phyloP scores from a whole-genome alignment of 495 filamentous ascomycete genomes.

The Chaetomium cochliodes region DNA sequence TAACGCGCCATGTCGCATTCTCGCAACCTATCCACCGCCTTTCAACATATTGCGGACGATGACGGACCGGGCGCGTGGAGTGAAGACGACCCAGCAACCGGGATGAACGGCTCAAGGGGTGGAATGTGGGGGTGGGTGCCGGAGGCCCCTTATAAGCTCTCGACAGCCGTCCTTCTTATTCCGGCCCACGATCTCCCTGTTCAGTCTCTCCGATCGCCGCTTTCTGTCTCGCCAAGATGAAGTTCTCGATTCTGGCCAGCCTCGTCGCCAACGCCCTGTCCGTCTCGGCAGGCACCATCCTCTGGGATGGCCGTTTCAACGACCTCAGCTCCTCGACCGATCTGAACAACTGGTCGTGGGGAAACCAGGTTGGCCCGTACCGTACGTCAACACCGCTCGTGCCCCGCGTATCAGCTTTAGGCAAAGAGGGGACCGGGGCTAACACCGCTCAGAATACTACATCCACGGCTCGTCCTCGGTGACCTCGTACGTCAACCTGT shows the following conservation, averaged over 20 bases:
- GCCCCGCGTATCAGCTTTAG: neutral
- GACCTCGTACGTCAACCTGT: constrained; percentile 58
- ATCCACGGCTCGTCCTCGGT: constrained; percentile 62
- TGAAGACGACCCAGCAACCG: constrained; percentile 11
- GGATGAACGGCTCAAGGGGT: neutral
- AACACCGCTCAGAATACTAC: constrained; percentile 54
- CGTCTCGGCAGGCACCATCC: constrained; percentile 43
- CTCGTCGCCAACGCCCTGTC: constrained; percentile 28
- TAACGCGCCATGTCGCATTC: constrained; percentile 2
- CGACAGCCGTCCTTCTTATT: neutral
- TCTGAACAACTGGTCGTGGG: constrained; percentile 64
- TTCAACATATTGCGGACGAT: too few relatives aligned
- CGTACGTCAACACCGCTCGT: constrained; percentile 25
- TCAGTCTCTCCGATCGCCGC: neutral
- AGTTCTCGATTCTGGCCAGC: constrained; percentile 29
- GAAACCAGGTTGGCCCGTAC: constrained; percentile 63
- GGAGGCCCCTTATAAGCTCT: constrained; percentile 2
- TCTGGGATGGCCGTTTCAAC: constrained; percentile 65
- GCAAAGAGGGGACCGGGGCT: neutral
- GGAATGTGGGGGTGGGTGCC: neutral
- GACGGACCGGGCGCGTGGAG: too few relatives aligned
- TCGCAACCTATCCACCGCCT: neutral
- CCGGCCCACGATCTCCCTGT: neutral
- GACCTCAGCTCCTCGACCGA: constrained; percentile 51
- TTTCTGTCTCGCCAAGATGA: constrained; percentile 26